Base-by-base conservation (phyloP, 495 filamentous ascomycete species). In the Lophiotrema nucula region DNA sequence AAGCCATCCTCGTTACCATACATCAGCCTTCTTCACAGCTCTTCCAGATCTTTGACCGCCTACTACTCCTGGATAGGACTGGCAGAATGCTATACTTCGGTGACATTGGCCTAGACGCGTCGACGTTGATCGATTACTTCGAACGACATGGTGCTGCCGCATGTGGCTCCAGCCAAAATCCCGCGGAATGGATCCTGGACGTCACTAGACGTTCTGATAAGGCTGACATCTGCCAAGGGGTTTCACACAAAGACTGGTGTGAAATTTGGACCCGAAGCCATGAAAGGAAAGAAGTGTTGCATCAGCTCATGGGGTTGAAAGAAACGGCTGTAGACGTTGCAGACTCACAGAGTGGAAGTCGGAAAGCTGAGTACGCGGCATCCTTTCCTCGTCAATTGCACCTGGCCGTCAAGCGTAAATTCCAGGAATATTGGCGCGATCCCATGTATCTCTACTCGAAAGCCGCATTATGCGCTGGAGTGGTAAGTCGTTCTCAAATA, bases 141-240 rank as follows among this genome's bases (percentile, higher is more conserved):
- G 86, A 91, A 70, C 75, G 76, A 43, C 85, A 91, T 65, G 86
- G 90, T 39, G 88, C 86, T 2, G 74, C 79, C 18, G 74, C 81
- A 37, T 95, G 89, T 69, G 85, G 84, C 1, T 51, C 67, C 1
- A 83, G 87, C 15, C 85, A 87, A 6, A 96, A 88, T 73, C 90
- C 90, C 33, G 92, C 92, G 18, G 92, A 97, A 71, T 93, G 87
- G 85, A 95, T 97, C 88, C 77, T 96, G 37, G 90, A 95, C 63
- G 19, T 16, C 13, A 35, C 15, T 35, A 15, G 31, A 8, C 8
- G 8, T 35, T 8, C 31, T 35, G 8, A 8, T 35, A 15, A 15
- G 15, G 8, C 31, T 8, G 8, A 35, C 15, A 35, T n/a, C n/a
- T n/a, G n/a, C n/a, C n/a, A n/a, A n/a, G n/a, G n/a, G n/a, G n/a